Conservation (phyloP, 2,329 filamentous ascomycete species). For the Apiospora arundinis region DNA sequence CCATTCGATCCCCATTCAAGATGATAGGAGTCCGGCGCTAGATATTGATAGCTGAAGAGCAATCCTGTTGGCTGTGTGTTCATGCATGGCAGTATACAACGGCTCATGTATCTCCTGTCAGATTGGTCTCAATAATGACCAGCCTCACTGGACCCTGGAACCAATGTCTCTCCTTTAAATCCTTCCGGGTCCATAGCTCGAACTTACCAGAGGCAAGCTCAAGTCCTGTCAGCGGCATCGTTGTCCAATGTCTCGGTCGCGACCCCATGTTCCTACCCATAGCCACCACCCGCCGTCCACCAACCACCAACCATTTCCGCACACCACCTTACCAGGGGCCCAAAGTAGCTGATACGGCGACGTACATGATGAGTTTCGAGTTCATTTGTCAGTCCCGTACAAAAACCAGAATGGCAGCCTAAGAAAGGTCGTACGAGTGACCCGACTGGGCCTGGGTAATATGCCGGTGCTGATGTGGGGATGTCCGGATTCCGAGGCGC, state of each 20-base stretch:
- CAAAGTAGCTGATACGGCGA: background rate
- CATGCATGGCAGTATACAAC: background rate
- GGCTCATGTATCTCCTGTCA: background rate
- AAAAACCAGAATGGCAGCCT: background rate
- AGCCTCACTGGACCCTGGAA: background rate
- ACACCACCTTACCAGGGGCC: too few relatives aligned
- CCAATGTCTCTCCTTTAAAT: background rate
- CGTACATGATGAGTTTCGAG: background rate
- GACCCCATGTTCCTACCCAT: too few relatives aligned
- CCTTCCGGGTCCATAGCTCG: background rate
- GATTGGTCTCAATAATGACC: background rate
- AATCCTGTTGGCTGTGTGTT: background rate
- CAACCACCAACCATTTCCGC: background rate
- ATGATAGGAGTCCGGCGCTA: slow-evolving; percentile 1
- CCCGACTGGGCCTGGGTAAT: background rate
- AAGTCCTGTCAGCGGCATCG: background rate
- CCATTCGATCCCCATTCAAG: background rate
- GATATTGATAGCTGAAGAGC: background rate
- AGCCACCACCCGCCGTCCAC: background rate
- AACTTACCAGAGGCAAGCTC: background rate
- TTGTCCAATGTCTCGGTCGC: background rate
- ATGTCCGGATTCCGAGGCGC: slow-evolving; percentile 11
- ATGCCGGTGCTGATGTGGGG: slow-evolving; percentile 14
- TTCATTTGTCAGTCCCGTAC: background rate
- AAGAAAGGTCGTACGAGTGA: background rate